phyloP scores from a whole-genome alignment of 2,329 filamentous ascomycete species.

The Fusarium neocosmosporiellum region DNA sequence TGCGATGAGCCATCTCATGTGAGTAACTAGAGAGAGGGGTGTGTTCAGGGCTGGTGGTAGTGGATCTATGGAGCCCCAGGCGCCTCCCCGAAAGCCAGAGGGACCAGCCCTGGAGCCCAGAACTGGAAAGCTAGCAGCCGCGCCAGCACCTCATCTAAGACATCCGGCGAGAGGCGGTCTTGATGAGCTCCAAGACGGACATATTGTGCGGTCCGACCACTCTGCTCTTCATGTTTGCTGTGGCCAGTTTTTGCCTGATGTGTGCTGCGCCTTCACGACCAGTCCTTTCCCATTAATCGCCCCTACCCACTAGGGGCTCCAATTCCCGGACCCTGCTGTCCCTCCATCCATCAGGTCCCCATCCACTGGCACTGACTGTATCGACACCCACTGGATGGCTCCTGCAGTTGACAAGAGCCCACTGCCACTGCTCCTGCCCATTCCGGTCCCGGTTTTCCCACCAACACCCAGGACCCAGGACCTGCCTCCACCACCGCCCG shows the following conservation, averaged over 20 bases:
- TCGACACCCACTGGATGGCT: slow-evolving; percentile 1
- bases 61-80: slow-evolving; percentile 1
- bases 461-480: slow-evolving; percentile 28
- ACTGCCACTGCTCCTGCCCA: slow-evolving; percentile 12
- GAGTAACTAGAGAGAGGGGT: slow-evolving; percentile 7
- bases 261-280: not conserved
- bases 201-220: slow-evolving; percentile 1
- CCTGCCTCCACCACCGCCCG: slow-evolving; percentile 30
- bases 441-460: slow-evolving; percentile 42
- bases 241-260: slow-evolving; percentile 11
- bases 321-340: not conserved
- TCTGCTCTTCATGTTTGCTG: not conserved
- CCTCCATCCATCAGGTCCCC: not conserved
- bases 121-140: slow-evolving; percentile 1
- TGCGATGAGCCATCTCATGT: not conserved
- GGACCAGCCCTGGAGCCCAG: not conserved
- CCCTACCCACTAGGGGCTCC: not conserved
- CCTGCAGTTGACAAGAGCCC: not conserved
- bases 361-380: not conserved
- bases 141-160: slow-evolving; percentile 1
- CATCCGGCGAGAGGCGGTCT: not conserved
- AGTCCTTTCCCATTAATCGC: slow-evolving; percentile 5
- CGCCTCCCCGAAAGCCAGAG: not conserved
- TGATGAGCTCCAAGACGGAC: not conserved
- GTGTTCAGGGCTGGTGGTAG: not conserved